phyloP scores from a whole-genome alignment of 805 yeast genomes.

The Tetrapisispora taiwanensis region DNA sequence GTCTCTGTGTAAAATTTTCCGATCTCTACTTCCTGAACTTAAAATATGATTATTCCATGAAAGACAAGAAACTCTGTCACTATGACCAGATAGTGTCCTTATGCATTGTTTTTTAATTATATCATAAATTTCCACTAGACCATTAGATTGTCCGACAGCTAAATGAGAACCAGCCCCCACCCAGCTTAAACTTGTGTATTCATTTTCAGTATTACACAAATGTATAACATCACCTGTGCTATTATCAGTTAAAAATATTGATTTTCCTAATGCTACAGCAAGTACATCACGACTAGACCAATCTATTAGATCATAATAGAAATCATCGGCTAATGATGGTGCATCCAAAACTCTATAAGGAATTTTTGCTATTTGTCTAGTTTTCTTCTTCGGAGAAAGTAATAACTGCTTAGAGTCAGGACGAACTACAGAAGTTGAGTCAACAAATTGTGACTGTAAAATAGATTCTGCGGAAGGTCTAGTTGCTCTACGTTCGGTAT shows the following conservation, averaged over 20 bases:
- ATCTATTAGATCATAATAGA: conserved; percentile 82
- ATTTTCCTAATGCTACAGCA: conserved; percentile 82
- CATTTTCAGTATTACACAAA: conserved; percentile 63
- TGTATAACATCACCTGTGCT: conserved; percentile 71
- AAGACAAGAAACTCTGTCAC: conserved; percentile 71
- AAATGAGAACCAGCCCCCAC: conserved; percentile 89
- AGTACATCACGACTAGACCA: conserved; percentile 88
- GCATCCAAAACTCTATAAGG: conserved; percentile 94
- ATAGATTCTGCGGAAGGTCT: conserved; percentile 51
- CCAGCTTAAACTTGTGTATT: conserved; percentile 86
- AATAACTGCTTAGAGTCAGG: conserved; percentile 75
- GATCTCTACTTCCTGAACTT: conserved; percentile 79
- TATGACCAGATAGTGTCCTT: conserved; percentile 88
- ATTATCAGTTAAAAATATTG: conserved; percentile 89
- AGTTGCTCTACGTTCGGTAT: conserved; percentile 58
- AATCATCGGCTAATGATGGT: conserved; percentile 89
- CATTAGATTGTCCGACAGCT: conserved; percentile 83
- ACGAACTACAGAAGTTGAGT: conserved; percentile 78
- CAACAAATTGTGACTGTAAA: conserved; percentile 52
- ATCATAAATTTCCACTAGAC: conserved; percentile 92
- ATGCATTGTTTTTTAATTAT: conserved; percentile 72
- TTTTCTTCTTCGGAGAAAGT: conserved; percentile 71
- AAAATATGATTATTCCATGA: conserved; percentile 92
- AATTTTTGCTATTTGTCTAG: conserved; percentile 68
- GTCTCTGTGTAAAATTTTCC: conserved; percentile 78